These are phyloP conservation scores for Blechomonas ayalai DNA, from an alignment of 208 protist genomes.

Conservation along the genomic window DNA sequence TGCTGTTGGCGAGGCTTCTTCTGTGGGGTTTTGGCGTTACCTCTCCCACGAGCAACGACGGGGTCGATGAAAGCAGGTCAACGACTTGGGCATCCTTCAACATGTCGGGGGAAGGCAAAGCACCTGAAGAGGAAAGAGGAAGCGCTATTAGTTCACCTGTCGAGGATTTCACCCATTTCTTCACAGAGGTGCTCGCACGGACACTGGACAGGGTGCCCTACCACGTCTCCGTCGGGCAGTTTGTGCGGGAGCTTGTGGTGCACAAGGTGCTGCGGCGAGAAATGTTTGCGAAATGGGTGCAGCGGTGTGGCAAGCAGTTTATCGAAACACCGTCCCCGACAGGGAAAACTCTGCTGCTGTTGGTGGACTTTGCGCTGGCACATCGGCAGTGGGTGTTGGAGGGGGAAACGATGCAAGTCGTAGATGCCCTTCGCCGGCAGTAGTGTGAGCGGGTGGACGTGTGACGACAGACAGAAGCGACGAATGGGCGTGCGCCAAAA, in stretches of 20 bases:
- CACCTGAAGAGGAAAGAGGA: neutral
- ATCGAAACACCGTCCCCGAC: slow-evolving; percentile 8
- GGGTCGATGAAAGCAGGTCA: no score
- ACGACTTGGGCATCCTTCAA: neutral
- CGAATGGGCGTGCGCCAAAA: no score
- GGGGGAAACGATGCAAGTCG: slow-evolving; percentile 3
- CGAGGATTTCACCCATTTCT: neutral
- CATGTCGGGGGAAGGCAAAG: neutral
- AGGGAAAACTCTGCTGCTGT: slow-evolving; percentile 18
- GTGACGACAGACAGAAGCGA: no score
- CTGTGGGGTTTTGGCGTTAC: slow-evolving; percentile 19
- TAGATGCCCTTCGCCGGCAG: slow-evolving; percentile 8
- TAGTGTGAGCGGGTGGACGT: no score
- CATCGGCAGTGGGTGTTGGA: slow-evolving; percentile 9
- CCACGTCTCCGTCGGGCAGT: slow-evolving; percentile 33
- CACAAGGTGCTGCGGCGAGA: slow-evolving; percentile 14
- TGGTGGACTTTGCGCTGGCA: slow-evolving; percentile 38
- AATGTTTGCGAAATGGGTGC: slow-evolving; percentile 32
- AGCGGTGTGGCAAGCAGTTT: slow-evolving; percentile 13
- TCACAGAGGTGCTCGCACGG: slow-evolving; percentile 17
- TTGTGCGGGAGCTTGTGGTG: slow-evolving; percentile 40
- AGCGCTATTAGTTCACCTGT: neutral
- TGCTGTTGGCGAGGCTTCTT: slow-evolving; percentile 27
- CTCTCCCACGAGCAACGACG: no score
- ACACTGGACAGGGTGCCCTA: slow-evolving; percentile 30